Evolutionary conservation across 1,139 yeast genomes (phyloP), one percentile per base, ranked within the genome.

Genomic region (Blastobotrys capitulatus): DNA sequence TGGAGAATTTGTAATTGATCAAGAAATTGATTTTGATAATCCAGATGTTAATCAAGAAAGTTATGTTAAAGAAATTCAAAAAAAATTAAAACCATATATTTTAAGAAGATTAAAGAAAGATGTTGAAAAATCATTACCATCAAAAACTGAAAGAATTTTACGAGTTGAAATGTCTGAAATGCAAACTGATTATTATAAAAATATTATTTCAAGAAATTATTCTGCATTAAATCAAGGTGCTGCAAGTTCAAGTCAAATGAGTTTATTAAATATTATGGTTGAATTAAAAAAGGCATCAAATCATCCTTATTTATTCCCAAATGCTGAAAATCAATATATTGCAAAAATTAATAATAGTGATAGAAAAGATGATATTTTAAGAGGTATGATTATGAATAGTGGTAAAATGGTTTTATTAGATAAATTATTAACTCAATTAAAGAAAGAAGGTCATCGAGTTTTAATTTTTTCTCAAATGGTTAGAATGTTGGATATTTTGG

Each of bases 381-480:
- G 89, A 63, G 99, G 98, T 15, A 74, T 92, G 76, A 86, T 92
- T 57, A 94, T 92, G 98, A 87, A 95, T 15, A 86, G 96, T 16
- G 99, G 99, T 60, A 92, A 92, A 65, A 92, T 94, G 98, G 98
- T 94, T 1, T 73, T 92, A 47, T 73, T 92, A 44, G 99, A 92
- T 68, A 92, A 94, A 66, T 74, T 92, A 38, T 74, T 92, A 53
- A 85, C 90, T 1, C 76, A 96, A 56, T 74, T 92, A 62, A 80
- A 82, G 55, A 86, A 86, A 64, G 98, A 92, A 68, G 98, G 97
- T 5, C 99, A 94, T 64, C 76, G 99, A 56, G 98, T 92, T 2
- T 75, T 92, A 50, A 90, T 92, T 53, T 92, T 92, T 68, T 84
- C 95, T 18, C 99, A 92, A 66, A 92, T 92, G 99, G 98, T 92